These are phyloP conservation scores for Hibiscus syriacus DNA, from an alignment of 345 rosid species.

Conservation along the genomic window DNA sequence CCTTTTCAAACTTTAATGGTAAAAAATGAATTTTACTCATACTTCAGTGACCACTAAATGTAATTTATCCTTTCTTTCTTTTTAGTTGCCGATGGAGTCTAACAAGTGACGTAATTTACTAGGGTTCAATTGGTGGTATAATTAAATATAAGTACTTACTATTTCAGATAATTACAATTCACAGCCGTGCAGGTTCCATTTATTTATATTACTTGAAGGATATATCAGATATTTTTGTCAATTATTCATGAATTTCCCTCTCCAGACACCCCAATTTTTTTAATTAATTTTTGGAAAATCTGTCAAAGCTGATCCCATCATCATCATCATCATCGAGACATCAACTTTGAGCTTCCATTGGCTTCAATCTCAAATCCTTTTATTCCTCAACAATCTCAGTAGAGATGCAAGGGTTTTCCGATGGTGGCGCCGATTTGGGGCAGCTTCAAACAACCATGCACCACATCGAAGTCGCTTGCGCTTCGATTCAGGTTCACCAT, in stretches of 20 bases:
- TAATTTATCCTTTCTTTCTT: too few species aligned
- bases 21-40: too few species aligned
- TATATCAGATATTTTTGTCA: background rate
- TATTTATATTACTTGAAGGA: background rate
- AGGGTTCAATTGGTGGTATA: background rate
- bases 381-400: background rate
- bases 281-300: background rate
- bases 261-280: background rate
- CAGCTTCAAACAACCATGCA: slow-evolving; percentile 82
- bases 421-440: slow-evolving; percentile 46
- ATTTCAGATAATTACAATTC: background rate
- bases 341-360: background rate
- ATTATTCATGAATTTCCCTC: background rate
- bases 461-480: slow-evolving; percentile 92
- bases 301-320: background rate
- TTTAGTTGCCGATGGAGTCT: background rate
- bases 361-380: slow-evolving; percentile 1
- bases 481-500: slow-evolving; percentile 70
- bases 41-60: too few species aligned
- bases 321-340: background rate
- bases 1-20: too few species aligned
- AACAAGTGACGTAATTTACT: background rate
- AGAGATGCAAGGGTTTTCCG: slow-evolving; percentile 43
- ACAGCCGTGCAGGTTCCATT: background rate
- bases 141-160: background rate